phyloP scores from a whole-genome alignment of 1,139 yeast genomes.

The Pneumocystis wakefieldiae region DNA sequence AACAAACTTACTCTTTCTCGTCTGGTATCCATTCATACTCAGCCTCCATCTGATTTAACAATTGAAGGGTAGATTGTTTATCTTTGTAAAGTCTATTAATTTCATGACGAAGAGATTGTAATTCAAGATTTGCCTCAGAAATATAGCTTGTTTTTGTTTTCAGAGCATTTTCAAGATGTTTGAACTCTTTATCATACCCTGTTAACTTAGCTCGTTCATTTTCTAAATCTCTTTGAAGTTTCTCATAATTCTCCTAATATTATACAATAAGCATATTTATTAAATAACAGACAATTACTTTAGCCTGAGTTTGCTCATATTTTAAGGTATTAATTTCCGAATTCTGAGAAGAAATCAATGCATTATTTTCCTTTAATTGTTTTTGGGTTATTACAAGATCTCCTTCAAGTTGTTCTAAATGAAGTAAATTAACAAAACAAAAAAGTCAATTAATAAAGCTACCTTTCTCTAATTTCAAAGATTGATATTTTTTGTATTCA shows the following conservation, averaged over 20 bases:
- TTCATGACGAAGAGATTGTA: slow-evolving; percentile 50
- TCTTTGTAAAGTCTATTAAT: slow-evolving; percentile 41
- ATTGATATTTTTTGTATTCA: slow-evolving; percentile 44
- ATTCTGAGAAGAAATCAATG: neutral
- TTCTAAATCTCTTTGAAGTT: slow-evolving; percentile 31
- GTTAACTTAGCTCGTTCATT: slow-evolving; percentile 47
- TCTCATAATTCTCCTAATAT: slow-evolving; percentile 9
- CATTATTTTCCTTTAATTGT: slow-evolving; percentile 9
- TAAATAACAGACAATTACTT: slow-evolving; percentile 8
- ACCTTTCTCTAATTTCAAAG: slow-evolving; percentile 44
- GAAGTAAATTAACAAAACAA: neutral
- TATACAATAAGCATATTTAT: slow-evolving; percentile 4
- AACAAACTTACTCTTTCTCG: slow-evolving; percentile 37
- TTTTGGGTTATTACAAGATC: slow-evolving; percentile 35
- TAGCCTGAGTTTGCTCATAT: slow-evolving; percentile 5
- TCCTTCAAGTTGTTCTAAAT: slow-evolving; percentile 41
- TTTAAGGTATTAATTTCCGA: slow-evolving; percentile 9
- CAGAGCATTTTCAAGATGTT: slow-evolving; percentile 43
- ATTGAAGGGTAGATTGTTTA: slow-evolving; percentile 29
- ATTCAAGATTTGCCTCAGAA: slow-evolving; percentile 38
- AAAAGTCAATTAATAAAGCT: neutral
- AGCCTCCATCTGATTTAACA: slow-evolving; percentile 36
- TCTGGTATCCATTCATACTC: slow-evolving; percentile 67
- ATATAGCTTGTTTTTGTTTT: slow-evolving; percentile 36
- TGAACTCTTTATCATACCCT: slow-evolving; percentile 67